A percentile compares a stretch with the other conserved stretches of the same genome.
Conservation (phyloP, 768 basidiomycete species). For the Ramaria sp. region DNA sequence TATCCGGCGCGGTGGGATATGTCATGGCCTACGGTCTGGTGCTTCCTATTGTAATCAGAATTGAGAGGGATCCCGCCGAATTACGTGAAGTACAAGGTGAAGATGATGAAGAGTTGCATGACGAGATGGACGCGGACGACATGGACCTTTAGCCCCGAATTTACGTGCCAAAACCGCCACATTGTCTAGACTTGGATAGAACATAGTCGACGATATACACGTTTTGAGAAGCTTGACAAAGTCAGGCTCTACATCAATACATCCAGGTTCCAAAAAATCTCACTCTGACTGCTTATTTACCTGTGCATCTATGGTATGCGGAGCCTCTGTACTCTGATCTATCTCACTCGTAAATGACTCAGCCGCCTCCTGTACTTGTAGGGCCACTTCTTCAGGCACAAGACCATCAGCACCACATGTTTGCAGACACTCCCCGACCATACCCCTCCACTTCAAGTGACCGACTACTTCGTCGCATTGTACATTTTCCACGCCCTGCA, state of each 20-base stretch:
- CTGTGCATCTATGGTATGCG: background rate
- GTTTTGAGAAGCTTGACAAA: too few relatives aligned
- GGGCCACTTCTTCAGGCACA: conserved; percentile 23
- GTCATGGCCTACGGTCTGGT: background rate
- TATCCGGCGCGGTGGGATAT: background rate
- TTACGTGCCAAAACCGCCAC: background rate
- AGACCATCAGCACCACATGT: conserved; percentile 30
- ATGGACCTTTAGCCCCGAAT: background rate
- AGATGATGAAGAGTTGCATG: background rate
- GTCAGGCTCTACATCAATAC: too few relatives aligned
- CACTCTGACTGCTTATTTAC: background rate
- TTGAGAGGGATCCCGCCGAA: background rate
- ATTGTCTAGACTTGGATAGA: background rate
- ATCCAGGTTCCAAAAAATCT: background rate
- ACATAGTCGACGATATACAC: background rate
- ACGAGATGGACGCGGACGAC: background rate
- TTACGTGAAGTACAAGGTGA: too few relatives aligned
- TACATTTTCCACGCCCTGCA: conserved; percentile 43
- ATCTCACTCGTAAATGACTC: conserved; percentile 14
- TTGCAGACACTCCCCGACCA: conserved; percentile 36
- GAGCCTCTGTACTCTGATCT: background rate
- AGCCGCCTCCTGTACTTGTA: conserved; percentile 15
- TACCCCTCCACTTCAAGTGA: conserved; percentile 37
- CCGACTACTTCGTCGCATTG: conserved; percentile 36
- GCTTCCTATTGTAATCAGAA: background rate